Evolutionary conservation across 306 rosid species (phyloP).

Genomic region (barrel medic (Medicago truncatula)): DNA sequence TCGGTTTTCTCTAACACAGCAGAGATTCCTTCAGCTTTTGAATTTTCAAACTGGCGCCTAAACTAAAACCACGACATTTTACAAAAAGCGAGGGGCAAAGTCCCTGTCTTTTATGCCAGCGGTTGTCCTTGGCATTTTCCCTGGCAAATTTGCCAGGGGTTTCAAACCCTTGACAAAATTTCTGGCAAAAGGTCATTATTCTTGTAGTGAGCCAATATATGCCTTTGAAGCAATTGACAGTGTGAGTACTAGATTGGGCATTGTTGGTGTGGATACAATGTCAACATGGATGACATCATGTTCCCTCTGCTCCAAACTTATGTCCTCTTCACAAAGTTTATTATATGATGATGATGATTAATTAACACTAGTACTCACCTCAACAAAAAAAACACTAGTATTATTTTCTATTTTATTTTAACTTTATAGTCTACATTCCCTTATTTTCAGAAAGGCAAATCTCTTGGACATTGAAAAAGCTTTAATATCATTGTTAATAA

Average conservation of each 20-base stretch:
- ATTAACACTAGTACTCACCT: neutral
- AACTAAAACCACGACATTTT: too few species aligned
- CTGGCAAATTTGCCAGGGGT: too few species aligned
- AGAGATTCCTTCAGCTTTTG: too few species aligned
- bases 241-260: slow-evolving; percentile 45
- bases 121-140: too few species aligned
- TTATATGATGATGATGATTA: slow-evolving; percentile 18
- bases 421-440: slow-evolving; percentile 33
- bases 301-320: slow-evolving; percentile 76
- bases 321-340: slow-evolving; percentile 53
- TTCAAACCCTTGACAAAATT: too few species aligned
- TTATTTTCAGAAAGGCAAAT: slow-evolving; percentile 46
- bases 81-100: too few species aligned
- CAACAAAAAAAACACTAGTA: too few species aligned
- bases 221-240: slow-evolving; percentile 14
- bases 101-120: too few species aligned
- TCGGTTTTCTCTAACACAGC: too few species aligned
- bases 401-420: too few species aligned
- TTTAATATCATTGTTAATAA: slow-evolving; percentile 13
- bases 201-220: neutral
- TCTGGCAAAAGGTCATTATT: too few species aligned
- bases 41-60: too few species aligned
- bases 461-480: slow-evolving; percentile 48
- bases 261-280: slow-evolving; percentile 56
- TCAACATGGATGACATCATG: slow-evolving; percentile 75